Conservation (phyloP, 108 stramenopile genomes). For the Phaeodactylum tricornutum region DNA sequence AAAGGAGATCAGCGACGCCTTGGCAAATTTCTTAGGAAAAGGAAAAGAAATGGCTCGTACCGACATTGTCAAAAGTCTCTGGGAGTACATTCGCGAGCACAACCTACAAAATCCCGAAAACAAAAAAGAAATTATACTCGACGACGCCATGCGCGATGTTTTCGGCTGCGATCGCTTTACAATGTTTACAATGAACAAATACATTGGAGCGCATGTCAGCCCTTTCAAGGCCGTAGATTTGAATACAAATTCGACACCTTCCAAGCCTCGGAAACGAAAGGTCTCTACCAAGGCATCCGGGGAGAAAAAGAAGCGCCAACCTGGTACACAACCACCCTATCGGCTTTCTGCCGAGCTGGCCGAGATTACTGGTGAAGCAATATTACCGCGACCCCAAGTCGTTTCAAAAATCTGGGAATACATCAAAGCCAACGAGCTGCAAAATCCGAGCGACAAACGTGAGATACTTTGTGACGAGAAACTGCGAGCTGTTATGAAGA, state of each 20-base stretch:
- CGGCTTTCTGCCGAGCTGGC: slow-evolving; percentile 57
- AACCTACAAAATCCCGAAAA: slow-evolving; percentile 83
- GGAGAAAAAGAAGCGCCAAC: slow-evolving; percentile 37
- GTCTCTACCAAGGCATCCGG: slow-evolving; percentile 7
- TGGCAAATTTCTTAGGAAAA: slow-evolving; percentile 54
- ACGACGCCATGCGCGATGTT: slow-evolving; percentile 55
- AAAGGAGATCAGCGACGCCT: slow-evolving; percentile 49
- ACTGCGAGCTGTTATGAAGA: slow-evolving; percentile 60
- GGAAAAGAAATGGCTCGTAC: slow-evolving; percentile 57
- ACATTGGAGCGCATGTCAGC: slow-evolving; percentile 56
- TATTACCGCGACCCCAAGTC: slow-evolving; percentile 74
- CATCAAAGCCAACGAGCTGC: slow-evolving; percentile 72
- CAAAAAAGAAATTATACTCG: slow-evolving; percentile 66
- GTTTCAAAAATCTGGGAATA: slow-evolving; percentile 78
- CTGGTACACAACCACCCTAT: slow-evolving; percentile 65
- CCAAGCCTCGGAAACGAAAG: slow-evolving; percentile 6
- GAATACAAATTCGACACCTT: slow-evolving; percentile 28
- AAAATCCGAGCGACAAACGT: slow-evolving; percentile 81
- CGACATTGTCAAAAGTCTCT: slow-evolving; percentile 68
- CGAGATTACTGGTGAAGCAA: slow-evolving; percentile 46
- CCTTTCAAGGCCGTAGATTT: slow-evolving; percentile 76
- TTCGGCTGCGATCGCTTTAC: slow-evolving; percentile 64
- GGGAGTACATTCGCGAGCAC: slow-evolving; percentile 79
- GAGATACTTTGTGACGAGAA: slow-evolving; percentile 76
- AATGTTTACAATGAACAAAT: slow-evolving; percentile 90